Evolutionary conservation across 2,329 filamentous ascomycete genomes (phyloP), one percentile per base, ranked within the genome.

Genomic region (Sporothrix protearum): DNA sequence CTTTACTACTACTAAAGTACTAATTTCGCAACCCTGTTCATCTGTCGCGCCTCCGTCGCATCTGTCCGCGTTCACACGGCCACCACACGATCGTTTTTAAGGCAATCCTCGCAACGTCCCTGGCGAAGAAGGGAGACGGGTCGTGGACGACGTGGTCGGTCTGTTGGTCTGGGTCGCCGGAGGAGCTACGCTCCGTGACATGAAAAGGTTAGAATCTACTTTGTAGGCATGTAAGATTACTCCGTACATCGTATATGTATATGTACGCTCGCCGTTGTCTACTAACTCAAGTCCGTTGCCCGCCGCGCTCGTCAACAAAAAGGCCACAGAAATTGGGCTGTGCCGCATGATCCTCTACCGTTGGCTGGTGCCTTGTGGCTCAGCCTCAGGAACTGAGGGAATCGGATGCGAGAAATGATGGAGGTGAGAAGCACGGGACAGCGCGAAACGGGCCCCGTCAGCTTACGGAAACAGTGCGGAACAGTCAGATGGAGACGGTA

Each of bases 41-140:
- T 61, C 68, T 61, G 68, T 49, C 25, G 39, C 55, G 64, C 64
- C 39, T 69, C 68, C 68, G 68, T 69, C 36, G 19, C 39, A 61
- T 51, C 53, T 55, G 53, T 47, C 61, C 53, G 30, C 53, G 8
- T 36, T 36, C 33, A 47, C 4, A 22, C 25, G 28, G 39, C 22
- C 39, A 57, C 51, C 36, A 59, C 51, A 59, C 51, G 53, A 69
- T 53, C 67, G 67, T 69, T 69, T 69, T 57, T 25, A 19, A 63
- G 22, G 33, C 33, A 42, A 47, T 47, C 42, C 12, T 47, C 42
- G 42, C 42, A 47, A 30, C 4, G 25, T 57, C 53, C 53, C 19
- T 28, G 49, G 8, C 25, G 10, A 16, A 53, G 8, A 16, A 53
- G 30, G 1, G 16, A 7, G 33, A n/a, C 33, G 10, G 22, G 30